Evolutionary conservation across 2,329 filamentous ascomycete species (phyloP).

Genomic region (Chaetomium strumarium): DNA sequence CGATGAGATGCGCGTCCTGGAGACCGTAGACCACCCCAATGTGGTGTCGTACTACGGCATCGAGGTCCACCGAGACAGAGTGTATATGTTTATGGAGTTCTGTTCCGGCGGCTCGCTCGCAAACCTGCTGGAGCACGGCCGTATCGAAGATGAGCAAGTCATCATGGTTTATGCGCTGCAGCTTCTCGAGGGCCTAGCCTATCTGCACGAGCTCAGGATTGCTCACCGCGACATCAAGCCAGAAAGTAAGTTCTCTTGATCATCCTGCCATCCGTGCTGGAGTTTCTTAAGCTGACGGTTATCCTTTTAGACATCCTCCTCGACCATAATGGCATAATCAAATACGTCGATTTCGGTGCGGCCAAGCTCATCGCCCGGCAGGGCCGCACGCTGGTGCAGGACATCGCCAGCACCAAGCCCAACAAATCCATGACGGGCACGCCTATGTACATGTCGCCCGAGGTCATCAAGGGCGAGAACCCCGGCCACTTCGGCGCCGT

Average conservation of each 20-base stretch:
- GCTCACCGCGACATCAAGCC: slow-evolving; percentile 97
- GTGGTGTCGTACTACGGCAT: slow-evolving; percentile 98
- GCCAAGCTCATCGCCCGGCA: slow-evolving; percentile 95
- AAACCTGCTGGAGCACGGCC: slow-evolving; percentile 83
- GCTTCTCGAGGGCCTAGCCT: slow-evolving; percentile 86
- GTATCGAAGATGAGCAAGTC: slow-evolving; percentile 95
- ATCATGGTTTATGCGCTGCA: slow-evolving; percentile 96
- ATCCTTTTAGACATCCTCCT: slow-evolving; percentile 72
- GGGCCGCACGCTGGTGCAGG: slow-evolving; percentile 74
- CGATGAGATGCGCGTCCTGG: slow-evolving; percentile 94
- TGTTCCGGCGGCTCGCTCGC: slow-evolving; percentile 93
- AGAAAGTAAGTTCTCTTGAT: slow-evolving; percentile 62
- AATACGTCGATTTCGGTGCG: slow-evolving; percentile 97
- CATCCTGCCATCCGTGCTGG: not conserved
- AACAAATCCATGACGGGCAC: slow-evolving; percentile 96
- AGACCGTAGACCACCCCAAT: slow-evolving; percentile 94
- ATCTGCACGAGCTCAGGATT: slow-evolving; percentile 86
- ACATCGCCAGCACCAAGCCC: slow-evolving; percentile 54
- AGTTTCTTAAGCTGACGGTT: not conserved
- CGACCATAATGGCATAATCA: slow-evolving; percentile 96
- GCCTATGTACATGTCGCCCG: slow-evolving; percentile 99
- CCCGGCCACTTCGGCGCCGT: slow-evolving; percentile 77
- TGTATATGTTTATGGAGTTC: slow-evolving; percentile 99
- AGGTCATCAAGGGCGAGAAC: slow-evolving; percentile 89
- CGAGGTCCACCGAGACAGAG: slow-evolving; percentile 94